These are phyloP conservation scores for Castanea sativa DNA, from an alignment of 306 rosid genomes.

Conservation along the genomic window DNA sequence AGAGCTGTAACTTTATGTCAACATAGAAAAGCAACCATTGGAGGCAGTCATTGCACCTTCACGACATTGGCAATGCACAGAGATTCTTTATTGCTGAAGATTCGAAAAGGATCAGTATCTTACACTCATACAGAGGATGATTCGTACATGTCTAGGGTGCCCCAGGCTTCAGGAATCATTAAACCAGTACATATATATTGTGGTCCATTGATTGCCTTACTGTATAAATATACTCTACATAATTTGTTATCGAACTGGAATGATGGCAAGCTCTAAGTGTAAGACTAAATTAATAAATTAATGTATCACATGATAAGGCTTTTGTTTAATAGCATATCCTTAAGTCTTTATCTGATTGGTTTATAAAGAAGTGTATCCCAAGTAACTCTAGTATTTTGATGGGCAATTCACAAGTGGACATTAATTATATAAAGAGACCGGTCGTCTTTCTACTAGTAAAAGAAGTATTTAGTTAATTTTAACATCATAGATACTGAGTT, in stretches of 20 bases:
- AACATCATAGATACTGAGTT: too few species aligned
- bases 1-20: background rate
- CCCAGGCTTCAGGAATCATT: background rate
- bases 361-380: too few species aligned
- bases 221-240: background rate
- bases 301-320: too few species aligned
- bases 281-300: too few species aligned
- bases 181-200: background rate
- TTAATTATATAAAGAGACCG: too few species aligned
- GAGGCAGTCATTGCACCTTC: background rate
- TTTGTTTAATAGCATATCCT: too few species aligned
- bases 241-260: background rate
- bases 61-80: background rate
- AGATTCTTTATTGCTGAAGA: conserved; percentile 14
- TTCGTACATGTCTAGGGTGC: background rate
- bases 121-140: background rate
- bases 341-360: too few species aligned
- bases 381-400: too few species aligned
- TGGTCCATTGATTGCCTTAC: background rate
- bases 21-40: background rate
- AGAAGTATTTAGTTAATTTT: too few species aligned
- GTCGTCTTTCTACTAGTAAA: too few species aligned
- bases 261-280: background rate
- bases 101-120: conserved; percentile 27
- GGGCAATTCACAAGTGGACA: too few species aligned